Conservation (phyloP, 805 yeast genomes). For the Ogataea methanolica region DNA sequence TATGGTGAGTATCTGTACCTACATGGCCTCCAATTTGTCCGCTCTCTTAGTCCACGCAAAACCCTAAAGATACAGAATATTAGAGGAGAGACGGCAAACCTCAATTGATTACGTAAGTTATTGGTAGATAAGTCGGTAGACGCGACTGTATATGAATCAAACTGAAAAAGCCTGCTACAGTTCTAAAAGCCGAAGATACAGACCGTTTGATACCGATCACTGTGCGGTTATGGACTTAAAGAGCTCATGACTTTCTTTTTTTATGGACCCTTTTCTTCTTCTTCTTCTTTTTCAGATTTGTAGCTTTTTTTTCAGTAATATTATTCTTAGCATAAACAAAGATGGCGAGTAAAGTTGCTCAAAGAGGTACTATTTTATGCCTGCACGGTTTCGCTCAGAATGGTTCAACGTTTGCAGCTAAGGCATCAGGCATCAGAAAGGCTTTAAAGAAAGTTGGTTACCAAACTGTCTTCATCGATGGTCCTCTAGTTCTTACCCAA, state of each 20-base stretch:
- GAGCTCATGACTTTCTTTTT: too few species aligned
- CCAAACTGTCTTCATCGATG: slow-evolving; percentile 74
- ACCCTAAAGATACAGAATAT: too few species aligned
- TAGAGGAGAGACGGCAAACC: too few species aligned
- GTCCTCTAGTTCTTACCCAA: slow-evolving; percentile 60
- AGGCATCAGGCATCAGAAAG: slow-evolving; percentile 86
- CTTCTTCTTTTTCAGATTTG: not conserved
- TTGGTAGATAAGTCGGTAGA: too few species aligned
- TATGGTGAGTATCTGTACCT: too few species aligned
- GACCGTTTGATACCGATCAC: too few species aligned
- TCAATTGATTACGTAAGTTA: too few species aligned
- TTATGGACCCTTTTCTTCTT: not conserved
- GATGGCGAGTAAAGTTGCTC: slow-evolving; percentile 24
- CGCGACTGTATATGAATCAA: too few species aligned
- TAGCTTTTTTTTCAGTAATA: not conserved
- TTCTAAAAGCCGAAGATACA: not conserved
- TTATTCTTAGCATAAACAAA: not conserved
- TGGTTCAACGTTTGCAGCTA: slow-evolving; percentile 77
- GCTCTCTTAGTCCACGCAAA: too few species aligned
- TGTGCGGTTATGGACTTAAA: not conserved
- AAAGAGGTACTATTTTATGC: slow-evolving; percentile 59
- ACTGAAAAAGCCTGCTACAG: too few species aligned
- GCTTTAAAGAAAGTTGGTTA: slow-evolving; percentile 57
- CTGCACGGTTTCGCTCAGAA: slow-evolving; percentile 90
- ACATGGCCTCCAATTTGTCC: too few species aligned